Conservation (phyloP, 345 rosid genomes). For the Rhodamnia argentea region DNA sequence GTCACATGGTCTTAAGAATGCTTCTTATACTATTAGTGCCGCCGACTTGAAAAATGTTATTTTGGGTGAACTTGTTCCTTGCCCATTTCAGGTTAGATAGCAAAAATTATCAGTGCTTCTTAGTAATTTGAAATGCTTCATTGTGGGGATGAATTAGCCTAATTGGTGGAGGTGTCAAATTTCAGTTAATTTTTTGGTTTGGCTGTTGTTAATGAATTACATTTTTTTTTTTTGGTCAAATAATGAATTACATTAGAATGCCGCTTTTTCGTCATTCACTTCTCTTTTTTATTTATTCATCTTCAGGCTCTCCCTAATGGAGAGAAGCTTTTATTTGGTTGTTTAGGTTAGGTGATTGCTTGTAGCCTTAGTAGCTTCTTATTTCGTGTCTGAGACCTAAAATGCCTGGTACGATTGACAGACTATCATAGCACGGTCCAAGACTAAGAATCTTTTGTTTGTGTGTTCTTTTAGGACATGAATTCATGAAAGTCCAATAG, state of each 20-base stretch:
- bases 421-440: background rate
- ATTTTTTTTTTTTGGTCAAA: too few relatives aligned
- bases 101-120: background rate
- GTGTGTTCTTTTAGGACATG: background rate
- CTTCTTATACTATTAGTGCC: constrained; percentile 59
- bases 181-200: background rate
- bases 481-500: background rate
- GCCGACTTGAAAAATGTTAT: constrained; percentile 44
- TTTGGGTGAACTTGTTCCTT: constrained; percentile 5
- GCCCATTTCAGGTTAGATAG: constrained; percentile 10
- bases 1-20: constrained; percentile 65
- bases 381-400: background rate
- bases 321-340: background rate
- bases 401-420: background rate
- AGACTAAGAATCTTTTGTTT: background rate
- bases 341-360: background rate
- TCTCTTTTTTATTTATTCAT: background rate
- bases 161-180: background rate
- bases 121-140: background rate
- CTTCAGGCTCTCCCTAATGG: background rate
- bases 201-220: background rate
- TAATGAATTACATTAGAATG: background rate
- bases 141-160: background rate
- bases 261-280: background rate
- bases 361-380: background rate